Base-by-base conservation (phyloP, 805 yeast genomes). In the Starmerella potacharoeniae region DNA sequence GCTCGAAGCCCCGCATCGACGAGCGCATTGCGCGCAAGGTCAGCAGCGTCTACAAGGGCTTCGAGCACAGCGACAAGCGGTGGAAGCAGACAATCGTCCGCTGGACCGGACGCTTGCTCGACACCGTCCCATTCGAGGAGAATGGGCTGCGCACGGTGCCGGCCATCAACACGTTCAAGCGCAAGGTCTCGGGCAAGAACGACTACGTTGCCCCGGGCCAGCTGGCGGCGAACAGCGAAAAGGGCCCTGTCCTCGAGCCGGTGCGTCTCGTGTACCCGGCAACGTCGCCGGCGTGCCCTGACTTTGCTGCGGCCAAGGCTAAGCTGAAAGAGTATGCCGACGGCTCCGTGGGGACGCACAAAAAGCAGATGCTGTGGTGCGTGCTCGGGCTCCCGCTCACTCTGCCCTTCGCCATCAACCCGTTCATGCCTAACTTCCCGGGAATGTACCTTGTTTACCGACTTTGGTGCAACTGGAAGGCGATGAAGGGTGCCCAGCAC, bases 361-460 rank as follows among this genome's bases (percentile, higher is more conserved):
- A 68, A 51, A 82, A 77, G 63, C 77, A 77, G 61, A 75, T 84
- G 59, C 48, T 77, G 2, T 60, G 73, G 40, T 79, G 84, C 60
- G 74, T 78, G 1, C 56, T 82, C 14, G 81, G 81, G 4, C 68
- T 91, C 4, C 97, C 97, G 1, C 59, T 90, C 46, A 81, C 95
- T 0, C 62, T 87, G 3, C 97, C 97, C 2, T 67, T 90, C 44
- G 89, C 87, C 0, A 62, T 88, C 44, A 65, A 91, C 0, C 97
- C 97, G 0, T 74, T 90, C n/a, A 67, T 89, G 3, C 97, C 97
- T 22, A 90, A 90, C 63, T 78, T 90, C 22, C 97, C 97, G 0
- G 96, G 96, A 0, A 84, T 91, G 65, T 91, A 88, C 64, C 69
- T 90, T 44, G 75, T 84, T 3, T 90, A 84, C 66, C 75, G 97